Percentiles rank a stretch among this genome's conserved stretches.
Evolutionary conservation across 78 protist species (phyloP).

Genomic region (slime mould (Dictyostelium discoideum)): DNA sequence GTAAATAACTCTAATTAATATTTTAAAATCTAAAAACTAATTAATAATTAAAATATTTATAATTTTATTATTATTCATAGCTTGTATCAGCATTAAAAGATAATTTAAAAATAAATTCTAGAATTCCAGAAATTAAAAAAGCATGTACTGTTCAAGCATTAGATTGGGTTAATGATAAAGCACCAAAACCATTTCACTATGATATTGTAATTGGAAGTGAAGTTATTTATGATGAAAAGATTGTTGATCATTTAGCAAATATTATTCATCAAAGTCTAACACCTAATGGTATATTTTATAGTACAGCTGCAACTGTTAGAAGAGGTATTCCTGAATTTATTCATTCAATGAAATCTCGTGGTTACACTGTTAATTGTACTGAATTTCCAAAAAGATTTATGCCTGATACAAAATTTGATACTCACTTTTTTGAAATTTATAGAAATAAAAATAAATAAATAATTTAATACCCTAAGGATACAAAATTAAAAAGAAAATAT

Average conservation of each 20-base stretch:
- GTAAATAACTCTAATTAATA: neutral
- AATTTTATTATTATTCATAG: neutral
- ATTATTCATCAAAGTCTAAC: slow-evolving; percentile 30
- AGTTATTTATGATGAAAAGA: slow-evolving; percentile 54
- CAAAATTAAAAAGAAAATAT: neutral
- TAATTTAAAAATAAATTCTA: slow-evolving; percentile 29
- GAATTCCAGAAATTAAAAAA: neutral
- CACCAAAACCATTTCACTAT: slow-evolving; percentile 34
- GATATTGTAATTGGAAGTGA: slow-evolving; percentile 60
- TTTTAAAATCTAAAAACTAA: too few relatives aligned
- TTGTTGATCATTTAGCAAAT: slow-evolving; percentile 31
- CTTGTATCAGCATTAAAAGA: slow-evolving; percentile 34
- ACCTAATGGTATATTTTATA: slow-evolving; percentile 25
- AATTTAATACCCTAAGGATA: too few relatives aligned
- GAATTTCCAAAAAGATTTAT: slow-evolving; percentile 30
- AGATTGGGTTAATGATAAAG: slow-evolving; percentile 61
- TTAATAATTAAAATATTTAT: too few relatives aligned
- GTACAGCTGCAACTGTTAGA: slow-evolving; percentile 32
- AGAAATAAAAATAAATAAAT: slow-evolving; percentile 14
- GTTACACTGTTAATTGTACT: slow-evolving; percentile 10
- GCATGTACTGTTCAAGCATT: slow-evolving; percentile 16
- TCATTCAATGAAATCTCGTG: slow-evolving; percentile 22
- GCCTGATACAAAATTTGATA: slow-evolving; percentile 61
- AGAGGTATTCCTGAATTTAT: slow-evolving; percentile 58
- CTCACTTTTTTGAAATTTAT: slow-evolving; percentile 1